Percentiles rank a stretch among this genome's conserved stretches.
These are phyloP conservation scores for Glaciozyma antarctica DNA, from an alignment of 768 basidiomycete species.

Conservation along the genomic window DNA sequence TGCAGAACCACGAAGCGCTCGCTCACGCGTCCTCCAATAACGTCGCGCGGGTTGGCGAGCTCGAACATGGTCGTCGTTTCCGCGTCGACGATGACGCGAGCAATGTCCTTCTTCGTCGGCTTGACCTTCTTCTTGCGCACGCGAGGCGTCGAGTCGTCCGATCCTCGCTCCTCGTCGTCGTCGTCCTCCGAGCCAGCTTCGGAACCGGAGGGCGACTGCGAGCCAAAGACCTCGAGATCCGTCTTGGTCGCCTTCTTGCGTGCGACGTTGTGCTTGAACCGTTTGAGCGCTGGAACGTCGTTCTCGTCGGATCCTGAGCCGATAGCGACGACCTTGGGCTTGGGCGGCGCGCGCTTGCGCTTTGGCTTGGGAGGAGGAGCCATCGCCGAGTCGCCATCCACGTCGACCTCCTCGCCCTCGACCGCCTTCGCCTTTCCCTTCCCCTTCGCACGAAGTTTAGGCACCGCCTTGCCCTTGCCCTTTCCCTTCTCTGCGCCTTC, in stretches of 20 bases:
- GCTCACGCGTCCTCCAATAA: neutral
- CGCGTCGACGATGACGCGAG: constrained; percentile 8
- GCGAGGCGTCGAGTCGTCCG: neutral
- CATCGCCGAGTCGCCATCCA: neutral
- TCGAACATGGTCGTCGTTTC: constrained; percentile 23
- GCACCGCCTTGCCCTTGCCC: neutral
- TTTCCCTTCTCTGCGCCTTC: neutral
- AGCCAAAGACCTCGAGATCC: neutral
- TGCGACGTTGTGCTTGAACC: neutral
- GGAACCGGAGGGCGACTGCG: neutral
- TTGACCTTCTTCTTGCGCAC: neutral
- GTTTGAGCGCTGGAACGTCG: neutral
- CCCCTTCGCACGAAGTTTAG: neutral
- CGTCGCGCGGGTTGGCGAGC: constrained; percentile 10
- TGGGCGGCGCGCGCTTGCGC: neutral
- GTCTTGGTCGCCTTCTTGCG: constrained; percentile 3
- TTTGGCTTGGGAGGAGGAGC: neutral
- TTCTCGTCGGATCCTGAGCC: neutral
- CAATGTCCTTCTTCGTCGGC: neutral
- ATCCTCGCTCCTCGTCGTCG: neutral
- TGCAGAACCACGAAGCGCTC: constrained; percentile 14
- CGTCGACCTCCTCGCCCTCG: neutral
- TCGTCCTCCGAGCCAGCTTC: neutral
- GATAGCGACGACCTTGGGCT: neutral
- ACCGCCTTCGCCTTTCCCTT: constrained; percentile 5